phyloP scores from a whole-genome alignment of 768 basidiomycete genomes.

The Coprinopsis marcescibilis region DNA sequence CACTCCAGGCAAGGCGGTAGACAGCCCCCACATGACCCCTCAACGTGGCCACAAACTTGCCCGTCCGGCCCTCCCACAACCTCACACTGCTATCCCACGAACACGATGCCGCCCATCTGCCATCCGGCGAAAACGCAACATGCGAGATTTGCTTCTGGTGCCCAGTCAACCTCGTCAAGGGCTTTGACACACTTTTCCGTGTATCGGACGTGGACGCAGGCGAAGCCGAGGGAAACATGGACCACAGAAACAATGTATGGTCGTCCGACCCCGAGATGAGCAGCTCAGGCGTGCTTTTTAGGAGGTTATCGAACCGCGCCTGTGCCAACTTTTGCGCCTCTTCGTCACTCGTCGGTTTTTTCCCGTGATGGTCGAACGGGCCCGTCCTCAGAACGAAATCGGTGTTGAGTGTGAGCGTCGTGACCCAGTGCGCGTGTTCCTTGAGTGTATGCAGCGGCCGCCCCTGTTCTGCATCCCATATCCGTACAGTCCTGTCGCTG shows the following conservation, averaged over 20 bases:
- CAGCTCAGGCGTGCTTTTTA: conserved; percentile 65
- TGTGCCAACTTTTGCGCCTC: conserved; percentile 77
- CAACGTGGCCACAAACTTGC: conserved; percentile 85
- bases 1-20: conserved; percentile 92
- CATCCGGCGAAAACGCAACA: conserved; percentile 93
- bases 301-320: conserved; percentile 68
- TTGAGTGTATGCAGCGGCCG: conserved; percentile 78
- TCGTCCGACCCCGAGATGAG: conserved; percentile 97
- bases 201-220: conserved; percentile 14
- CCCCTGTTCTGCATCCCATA: conserved; percentile 91
- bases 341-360: conserved; percentile 70
- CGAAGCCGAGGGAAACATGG: conserved; percentile 55
- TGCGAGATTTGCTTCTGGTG: conserved; percentile 95
- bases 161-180: conserved; percentile 73
- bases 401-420: conserved; percentile 90
- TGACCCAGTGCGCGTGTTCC: conserved; percentile 99
- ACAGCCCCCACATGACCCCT: conserved; percentile 93
- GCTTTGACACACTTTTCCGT: conserved; percentile 32
- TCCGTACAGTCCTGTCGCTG: conserved; percentile 87
- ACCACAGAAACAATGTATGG: conserved; percentile 97
- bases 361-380: conserved; percentile 86
- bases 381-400: conserved; percentile 94
- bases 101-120: conserved; percentile 84
- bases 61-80: conserved; percentile 82
- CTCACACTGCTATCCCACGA: conserved; percentile 89